Evolutionary conservation across 2,329 filamentous ascomycete genomes (phyloP).

Genomic region (Ramichloridium luteum): DNA sequence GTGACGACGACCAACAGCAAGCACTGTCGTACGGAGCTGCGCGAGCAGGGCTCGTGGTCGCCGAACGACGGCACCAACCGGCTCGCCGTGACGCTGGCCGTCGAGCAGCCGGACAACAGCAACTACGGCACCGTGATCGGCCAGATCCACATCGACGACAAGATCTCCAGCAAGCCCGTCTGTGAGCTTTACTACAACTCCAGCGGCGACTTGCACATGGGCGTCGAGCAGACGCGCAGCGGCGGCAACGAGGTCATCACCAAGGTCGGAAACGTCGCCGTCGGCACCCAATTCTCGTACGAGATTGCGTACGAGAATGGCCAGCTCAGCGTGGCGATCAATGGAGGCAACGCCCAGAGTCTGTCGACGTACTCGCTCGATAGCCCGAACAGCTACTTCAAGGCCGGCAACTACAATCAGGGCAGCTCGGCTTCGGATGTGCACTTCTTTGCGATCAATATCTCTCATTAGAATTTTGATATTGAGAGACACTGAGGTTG

Average conservation of each 20-base stretch:
- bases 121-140: too few relatives aligned
- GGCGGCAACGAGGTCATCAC: neutral
- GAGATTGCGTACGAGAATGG: conserved; percentile 1
- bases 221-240: neutral
- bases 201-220: neutral
- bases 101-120: too few relatives aligned
- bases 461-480: neutral
- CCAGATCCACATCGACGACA: conserved; percentile 1
- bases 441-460: conserved; percentile 1
- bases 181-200: conserved; percentile 2
- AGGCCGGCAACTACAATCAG: conserved; percentile 3
- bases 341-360: neutral
- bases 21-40: conserved; percentile 2
- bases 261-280: neutral
- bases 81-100: neutral
- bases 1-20: neutral
- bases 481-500: too few relatives aligned
- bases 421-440: neutral
- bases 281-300: conserved; percentile 1
- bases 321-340: neutral
- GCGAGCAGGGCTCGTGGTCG: conserved; percentile 1
- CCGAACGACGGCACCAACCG: conserved; percentile 1
- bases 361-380: neutral
- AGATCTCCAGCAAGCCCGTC: conserved; percentile 2
- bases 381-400: neutral